Percentiles rank a stretch among this genome's conserved stretches.
phyloP scores from a whole-genome alignment of 2,329 filamentous ascomycete species.

The Fusarium tuaranense region DNA sequence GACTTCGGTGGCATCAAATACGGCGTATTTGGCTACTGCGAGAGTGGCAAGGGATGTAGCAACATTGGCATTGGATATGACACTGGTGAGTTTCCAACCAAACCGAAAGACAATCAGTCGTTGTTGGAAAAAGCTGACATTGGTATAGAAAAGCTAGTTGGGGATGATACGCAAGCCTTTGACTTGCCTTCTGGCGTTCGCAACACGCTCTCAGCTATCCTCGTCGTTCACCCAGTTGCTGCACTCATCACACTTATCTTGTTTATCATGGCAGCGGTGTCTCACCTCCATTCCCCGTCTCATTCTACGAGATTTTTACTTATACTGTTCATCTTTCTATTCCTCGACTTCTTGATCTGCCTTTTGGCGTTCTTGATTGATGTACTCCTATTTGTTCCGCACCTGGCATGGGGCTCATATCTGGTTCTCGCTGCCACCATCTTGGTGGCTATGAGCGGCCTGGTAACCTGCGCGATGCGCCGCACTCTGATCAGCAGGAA shows the following conservation, averaged over 20 bases:
- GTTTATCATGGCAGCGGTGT: conserved; percentile 80
- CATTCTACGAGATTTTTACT: conserved; percentile 93
- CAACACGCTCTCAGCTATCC: conserved; percentile 81
- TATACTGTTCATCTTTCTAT: conserved; percentile 84
- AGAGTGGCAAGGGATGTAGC: conserved; percentile 70
- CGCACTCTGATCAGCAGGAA: conserved; percentile 91
- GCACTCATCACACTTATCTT: conserved; percentile 87
- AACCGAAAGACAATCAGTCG: background rate
- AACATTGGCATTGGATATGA: conserved; percentile 86
- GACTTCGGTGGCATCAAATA: conserved; percentile 82
- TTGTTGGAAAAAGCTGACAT: conserved; percentile 25
- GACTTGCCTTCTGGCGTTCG: conserved; percentile 66
- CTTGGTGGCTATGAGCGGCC: conserved; percentile 81
- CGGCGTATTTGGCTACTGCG: conserved; percentile 93
- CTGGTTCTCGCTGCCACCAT: conserved; percentile 91
- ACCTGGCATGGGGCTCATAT: conserved; percentile 94
- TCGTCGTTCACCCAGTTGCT: conserved; percentile 93
- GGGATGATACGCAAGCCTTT: conserved; percentile 59
- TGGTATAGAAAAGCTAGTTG: conserved; percentile 38
- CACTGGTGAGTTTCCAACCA: conserved; percentile 69
- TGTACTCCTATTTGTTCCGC: conserved; percentile 92
- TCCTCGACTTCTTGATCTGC: conserved; percentile 85
- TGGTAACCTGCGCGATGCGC: conserved; percentile 95
- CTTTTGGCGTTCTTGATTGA: conserved; percentile 93
- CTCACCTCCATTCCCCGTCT: conserved; percentile 88